phyloP scores from a whole-genome alignment of 1,284 basidiomycete species.

The Abortiporus biennis region DNA sequence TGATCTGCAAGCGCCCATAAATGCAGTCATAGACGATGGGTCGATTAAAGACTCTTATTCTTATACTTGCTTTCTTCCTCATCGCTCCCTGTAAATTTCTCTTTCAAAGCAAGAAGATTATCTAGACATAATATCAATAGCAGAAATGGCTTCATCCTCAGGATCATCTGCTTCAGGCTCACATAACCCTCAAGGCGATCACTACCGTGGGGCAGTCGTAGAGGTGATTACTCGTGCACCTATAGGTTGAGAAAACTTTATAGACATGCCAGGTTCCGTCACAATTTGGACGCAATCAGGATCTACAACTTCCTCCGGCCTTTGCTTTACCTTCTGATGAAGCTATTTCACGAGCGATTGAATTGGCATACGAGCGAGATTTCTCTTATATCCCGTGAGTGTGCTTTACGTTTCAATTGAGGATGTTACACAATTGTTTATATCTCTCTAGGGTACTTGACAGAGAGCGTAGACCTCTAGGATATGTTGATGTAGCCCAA shows the following conservation, averaged over 20 bases:
- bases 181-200: slow-evolving; percentile 26
- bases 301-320: slow-evolving; percentile 84
- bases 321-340: slow-evolving; percentile 76
- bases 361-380: slow-evolving; percentile 84
- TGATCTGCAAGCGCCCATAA: too few relatives aligned
- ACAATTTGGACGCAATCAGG: slow-evolving; percentile 36
- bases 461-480: slow-evolving; percentile 64
- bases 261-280: not conserved
- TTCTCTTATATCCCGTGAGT: slow-evolving; percentile 86
- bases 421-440: not conserved
- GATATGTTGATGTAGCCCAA: slow-evolving; percentile 73
- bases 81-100: too few relatives aligned
- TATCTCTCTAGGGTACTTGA: slow-evolving; percentile 59
- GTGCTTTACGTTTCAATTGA: not conserved
- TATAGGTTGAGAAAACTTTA: slow-evolving; percentile 2
- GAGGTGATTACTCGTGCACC: slow-evolving; percentile 2
- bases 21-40: too few relatives aligned
- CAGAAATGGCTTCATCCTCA: slow-evolving; percentile 2
- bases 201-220: slow-evolving; percentile 56
- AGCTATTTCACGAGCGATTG: slow-evolving; percentile 68
- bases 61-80: too few relatives aligned
- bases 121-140: too few relatives aligned
- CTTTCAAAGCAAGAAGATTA: too few relatives aligned
- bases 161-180: not conserved
- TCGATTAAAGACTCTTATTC: too few relatives aligned